Evolutionary conservation across 2,329 filamentous ascomycete genomes (phyloP), one percentile per base, ranked within the genome.

Genomic region (Dryadomyces sulphureus): DNA sequence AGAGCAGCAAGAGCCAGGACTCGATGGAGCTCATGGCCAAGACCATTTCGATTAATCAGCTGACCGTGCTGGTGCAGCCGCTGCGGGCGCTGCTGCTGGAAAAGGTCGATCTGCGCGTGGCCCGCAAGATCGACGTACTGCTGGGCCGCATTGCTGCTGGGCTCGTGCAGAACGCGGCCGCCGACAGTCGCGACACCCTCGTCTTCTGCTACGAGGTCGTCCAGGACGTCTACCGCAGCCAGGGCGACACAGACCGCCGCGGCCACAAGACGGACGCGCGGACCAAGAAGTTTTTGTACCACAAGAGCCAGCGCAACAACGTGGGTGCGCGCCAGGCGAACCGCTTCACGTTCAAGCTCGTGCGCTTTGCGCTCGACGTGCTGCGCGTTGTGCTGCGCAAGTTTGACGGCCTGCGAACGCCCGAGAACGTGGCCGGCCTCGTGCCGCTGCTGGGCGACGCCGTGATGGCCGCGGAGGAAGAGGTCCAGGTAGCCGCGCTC

Each of bases 1-100:
- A 94, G 68, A 92, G 85, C 62, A 95, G 85, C 69, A 98, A 96
- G 69, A 95, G 89, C 59, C 94, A 89, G 57, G 93, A 98, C 59
- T 94, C 92, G 0, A 93, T 96, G 81, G 90, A 96, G 61, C 70
- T 96, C 16, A 72, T 96, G 52, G 84, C 92, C 22, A 85, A 81
- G 57, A 88, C 81, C 41, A 81, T 86, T 2, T 90, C 88, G 1
- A 70, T 95, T 21, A 69, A 65, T 44, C 77, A 80, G 47, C 72
- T 96, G 6, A 78, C 81, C 41, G 76, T 81, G 43, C 75, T 98
- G 4, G 72, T 95, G 43, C 72, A 72, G 45, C 93, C 92, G 1
- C 46, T 96, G 41, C 84, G 85, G 55, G 70, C 78, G 7, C 69
- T 98, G 19, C 66, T 98, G 34, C 72, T 81, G 46, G 87, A 96